Evolutionary conservation across 1,284 basidiomycete genomes (phyloP), one percentile per base, ranked within the genome.

Genomic region (Phellinidium pouzarii): DNA sequence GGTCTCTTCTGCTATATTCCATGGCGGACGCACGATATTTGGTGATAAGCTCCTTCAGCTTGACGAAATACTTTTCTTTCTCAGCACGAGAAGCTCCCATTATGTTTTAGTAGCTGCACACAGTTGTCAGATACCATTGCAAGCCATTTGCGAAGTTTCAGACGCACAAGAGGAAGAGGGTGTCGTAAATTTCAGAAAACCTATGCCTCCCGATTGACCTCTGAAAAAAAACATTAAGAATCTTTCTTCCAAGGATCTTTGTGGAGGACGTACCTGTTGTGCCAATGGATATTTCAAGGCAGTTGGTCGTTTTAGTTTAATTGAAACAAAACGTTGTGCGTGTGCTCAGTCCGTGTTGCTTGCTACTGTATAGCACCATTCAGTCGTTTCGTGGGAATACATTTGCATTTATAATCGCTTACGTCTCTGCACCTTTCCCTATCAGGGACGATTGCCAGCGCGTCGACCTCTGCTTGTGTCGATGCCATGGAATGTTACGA

Each of bases 41-140:
- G 72, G 84, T 78, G 65, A 99, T 80, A 63, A 97, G 87, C 68
- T 92, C 88, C 79, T 87, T 91, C 72, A 99, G 86, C 79, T 95
- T 96, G 62, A 72, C 74, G 72, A 99, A 98, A 83, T 98, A 99
- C 41, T 83, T 62, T 65, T 89, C 88, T 79, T 98, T 98, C 67
- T 93, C 87, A 69, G 86, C 82, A 62, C 91, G 87, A 73, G 84
- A 82, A 61, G 78, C 88, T 81, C 93, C 94, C 94, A 97, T 97
- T 80, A 71, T 84, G 62, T 45, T 59, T 27, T 27, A 25, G 19
- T 55, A 38, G 20, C 53, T 50, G 20, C n/a, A 20, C 17, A 14
- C 6, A 3, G 19, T 34, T 29, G 41, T 53, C 36, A 53, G 37
- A 48, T 25, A 1, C 17, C 14, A 20, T 19, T 44, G 14, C 44